Evolutionary conservation across 1,284 basidiomycete genomes (phyloP), one percentile per base, ranked within the genome.

Genomic region (Phylloporus sp.): DNA sequence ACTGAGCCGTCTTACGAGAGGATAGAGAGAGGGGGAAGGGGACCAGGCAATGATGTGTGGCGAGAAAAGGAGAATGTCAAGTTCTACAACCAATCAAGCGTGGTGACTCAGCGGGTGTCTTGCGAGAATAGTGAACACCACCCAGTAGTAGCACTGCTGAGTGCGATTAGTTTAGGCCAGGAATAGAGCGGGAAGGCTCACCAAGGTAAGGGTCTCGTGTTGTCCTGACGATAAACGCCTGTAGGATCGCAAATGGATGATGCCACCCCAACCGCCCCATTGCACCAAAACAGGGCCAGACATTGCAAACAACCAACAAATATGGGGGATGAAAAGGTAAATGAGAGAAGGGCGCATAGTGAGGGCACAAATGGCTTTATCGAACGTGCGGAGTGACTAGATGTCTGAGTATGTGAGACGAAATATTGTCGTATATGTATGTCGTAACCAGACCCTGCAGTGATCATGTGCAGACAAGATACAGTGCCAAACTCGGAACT

Each of bases 261-360:
- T 80, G 20, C 85, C 83, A 63, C 80, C 12, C 85, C 85, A 41
- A 84, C 84, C 47, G 82, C 78, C 67, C 81, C 83, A 70, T 87
- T 85, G 52, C 29, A 81, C 79, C 2, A 82, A 79, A 2, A 69
- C 68, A 0, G 84, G 81, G 2, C 81, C 84, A 20, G 79, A 71
- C 5, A 85, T 80, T 4, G 87, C 86, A 85, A 89, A 79, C 94
- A 90, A 1, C 92, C 92, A 58, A 90, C 92, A 17, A 94, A 81
- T 39, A 53, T 49, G 35, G 8, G 59, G 37, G 70, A 67, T 61
- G 75, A n/a, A 7, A 0, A 27, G 65, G 63, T 57, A 14, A 12
- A 10, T 27, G 25, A 62, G 63, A 62, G 10, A 35, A 59, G 39
- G 56, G 43, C 84, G 63, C 68, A 88, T 90, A 59, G 92, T 89